phyloP scores from a whole-genome alignment of 129 eudicot species.

The Saussurea involucrata region DNA sequence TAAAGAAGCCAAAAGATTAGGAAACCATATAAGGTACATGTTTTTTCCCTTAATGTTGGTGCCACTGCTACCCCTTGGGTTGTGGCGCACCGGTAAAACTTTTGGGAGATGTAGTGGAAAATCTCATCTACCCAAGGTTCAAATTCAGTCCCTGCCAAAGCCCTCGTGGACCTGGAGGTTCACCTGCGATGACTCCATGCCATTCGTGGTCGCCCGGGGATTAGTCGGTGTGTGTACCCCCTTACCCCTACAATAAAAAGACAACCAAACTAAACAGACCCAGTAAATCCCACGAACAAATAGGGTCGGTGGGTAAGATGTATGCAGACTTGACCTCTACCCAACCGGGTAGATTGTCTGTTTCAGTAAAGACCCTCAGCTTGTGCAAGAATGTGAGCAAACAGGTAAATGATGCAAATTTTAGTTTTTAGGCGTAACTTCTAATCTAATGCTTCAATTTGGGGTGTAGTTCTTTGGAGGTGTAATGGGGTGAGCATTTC shows the following conservation, averaged over 20 bases:
- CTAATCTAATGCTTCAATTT: background rate
- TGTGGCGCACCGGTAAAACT: too few relatives aligned
- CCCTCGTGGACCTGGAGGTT: too few relatives aligned
- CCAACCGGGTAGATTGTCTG: too few relatives aligned
- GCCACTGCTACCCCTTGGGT: background rate
- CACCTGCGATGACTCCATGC: too few relatives aligned
- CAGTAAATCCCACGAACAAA: background rate
- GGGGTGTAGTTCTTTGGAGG: background rate
- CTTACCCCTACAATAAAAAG: background rate
- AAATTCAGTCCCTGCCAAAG: too few relatives aligned
- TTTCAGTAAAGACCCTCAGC: too few relatives aligned
- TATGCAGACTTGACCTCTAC: background rate
- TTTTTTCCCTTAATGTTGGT: background rate
- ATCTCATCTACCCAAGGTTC: too few relatives aligned
- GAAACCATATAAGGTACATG: background rate
- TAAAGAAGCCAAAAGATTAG: background rate
- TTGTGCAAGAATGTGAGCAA: too few relatives aligned
- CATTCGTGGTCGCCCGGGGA: too few relatives aligned
- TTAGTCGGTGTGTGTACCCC: too few relatives aligned
- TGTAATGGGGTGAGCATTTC: background rate
- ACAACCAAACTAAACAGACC: background rate
- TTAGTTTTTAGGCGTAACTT: background rate
- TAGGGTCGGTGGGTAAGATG: background rate
- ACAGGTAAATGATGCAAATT: background rate
- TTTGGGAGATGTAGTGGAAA: too few relatives aligned